Conservation (phyloP, 2,329 filamentous ascomycete genomes). For the Colletotrichum tropicicola region DNA sequence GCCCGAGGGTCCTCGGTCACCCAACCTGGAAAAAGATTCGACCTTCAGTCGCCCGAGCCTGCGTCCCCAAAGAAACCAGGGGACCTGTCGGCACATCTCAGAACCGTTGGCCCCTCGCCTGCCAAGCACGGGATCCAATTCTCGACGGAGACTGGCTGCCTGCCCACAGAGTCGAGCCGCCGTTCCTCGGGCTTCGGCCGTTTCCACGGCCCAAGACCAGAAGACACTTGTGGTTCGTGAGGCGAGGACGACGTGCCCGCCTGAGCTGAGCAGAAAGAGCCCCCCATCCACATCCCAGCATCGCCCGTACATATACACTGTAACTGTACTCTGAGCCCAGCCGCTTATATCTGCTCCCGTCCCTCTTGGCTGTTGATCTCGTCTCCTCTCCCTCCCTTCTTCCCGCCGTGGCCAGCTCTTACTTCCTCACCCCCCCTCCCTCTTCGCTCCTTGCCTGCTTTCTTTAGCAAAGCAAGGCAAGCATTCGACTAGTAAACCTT, state of each 20-base stretch:
- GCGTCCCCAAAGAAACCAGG: background rate
- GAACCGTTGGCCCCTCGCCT: slow-evolving; percentile 22
- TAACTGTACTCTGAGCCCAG: no score
- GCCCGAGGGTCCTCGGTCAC: background rate
- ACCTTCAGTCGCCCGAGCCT: background rate
- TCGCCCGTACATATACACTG: no score
- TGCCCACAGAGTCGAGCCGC: background rate
- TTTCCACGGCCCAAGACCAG: slow-evolving; percentile 13
- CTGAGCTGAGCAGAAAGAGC: no score
- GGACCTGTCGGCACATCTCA: slow-evolving; percentile 9
- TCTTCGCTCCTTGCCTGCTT: slow-evolving; percentile 2
- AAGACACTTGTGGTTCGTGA: no score
- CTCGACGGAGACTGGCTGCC: slow-evolving; percentile 25
- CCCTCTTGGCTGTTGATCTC: slow-evolving; percentile 12
- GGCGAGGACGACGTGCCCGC: slow-evolving; percentile 3
- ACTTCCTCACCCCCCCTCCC: background rate
- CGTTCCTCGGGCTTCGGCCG: slow-evolving; percentile 17
- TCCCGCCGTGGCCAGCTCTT: slow-evolving; percentile 10
- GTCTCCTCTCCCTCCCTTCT: background rate
- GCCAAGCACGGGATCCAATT: slow-evolving; percentile 24
- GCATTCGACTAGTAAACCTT: slow-evolving; percentile 13
- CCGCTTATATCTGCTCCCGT: slow-evolving; percentile 28
- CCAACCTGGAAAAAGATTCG: slow-evolving; percentile 17
- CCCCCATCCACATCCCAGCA: slow-evolving; percentile 18
- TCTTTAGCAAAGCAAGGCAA: slow-evolving; percentile 17